Evolutionary conservation across 176 grass and related monocot species (phyloP), one percentile per base, ranked within the genome.

Genomic region (Musa troglodytarum): DNA sequence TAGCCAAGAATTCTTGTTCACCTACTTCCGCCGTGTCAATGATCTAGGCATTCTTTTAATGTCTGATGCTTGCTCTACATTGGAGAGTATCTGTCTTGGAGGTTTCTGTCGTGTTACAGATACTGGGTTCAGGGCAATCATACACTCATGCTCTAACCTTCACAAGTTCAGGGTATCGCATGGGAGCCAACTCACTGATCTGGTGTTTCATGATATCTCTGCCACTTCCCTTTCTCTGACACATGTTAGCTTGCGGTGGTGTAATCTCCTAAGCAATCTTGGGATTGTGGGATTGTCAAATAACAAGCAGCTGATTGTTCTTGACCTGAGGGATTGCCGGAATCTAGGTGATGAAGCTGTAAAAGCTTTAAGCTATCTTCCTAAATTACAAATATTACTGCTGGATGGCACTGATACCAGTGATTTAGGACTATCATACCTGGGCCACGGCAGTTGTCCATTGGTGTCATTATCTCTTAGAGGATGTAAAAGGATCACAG

Each of bases 161-260:
- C 80, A 78, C n/a, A 91, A 91, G 74, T 86, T 99, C 80, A 93
- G 85, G 77, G 81, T 99, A 19, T 94, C 88, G 49, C 84, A 99
- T 63, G 86, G 86, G 81, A 94, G 83, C 50, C 84, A 91, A 57
- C 81, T 99, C 53, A 97, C 94, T 70, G 90, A 99, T 89, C 81
- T 99, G 77, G 90, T 99, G 49, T 99, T 99, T 86, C 90, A 99
- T 84, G 95, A 99, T 79, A 99, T 99, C 65, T 78, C 86, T 79
- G 90, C 90, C 66, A 99, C 95, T 78, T 99, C 95, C 53, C 86
- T 99, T 61, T 99, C 88, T 78, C 70, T 99, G 63, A 99, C 90
- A 67, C 95, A 99, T 86, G 95, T 94, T 63, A 94, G 90, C 77
- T 76, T 99, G 53, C 91, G 90, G 74, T 85, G 90, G 86, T 99